These are phyloP conservation scores for Arthrobotrys megalospora DNA, from an alignment of 2,329 filamentous ascomycete genomes.

Conservation along the genomic window DNA sequence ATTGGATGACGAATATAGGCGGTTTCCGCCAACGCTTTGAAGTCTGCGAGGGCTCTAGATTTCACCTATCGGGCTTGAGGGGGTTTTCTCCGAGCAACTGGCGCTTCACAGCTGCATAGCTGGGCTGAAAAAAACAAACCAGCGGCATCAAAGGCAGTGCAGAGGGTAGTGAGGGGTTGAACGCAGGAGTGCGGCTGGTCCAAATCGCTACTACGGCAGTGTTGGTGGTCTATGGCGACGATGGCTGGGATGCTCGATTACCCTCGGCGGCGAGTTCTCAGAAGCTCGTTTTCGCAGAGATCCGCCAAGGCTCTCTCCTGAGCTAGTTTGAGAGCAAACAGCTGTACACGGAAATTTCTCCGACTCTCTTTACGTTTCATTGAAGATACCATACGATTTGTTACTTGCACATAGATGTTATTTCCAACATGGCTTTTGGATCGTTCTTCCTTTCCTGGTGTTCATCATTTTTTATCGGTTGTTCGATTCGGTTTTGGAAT, in stretches of 20 bases:
- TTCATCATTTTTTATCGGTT: background rate
- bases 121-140: background rate
- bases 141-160: constrained; percentile 14
- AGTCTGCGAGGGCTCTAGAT: constrained; percentile 5
- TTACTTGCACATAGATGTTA: constrained; percentile 4
- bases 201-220: background rate
- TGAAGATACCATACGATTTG: constrained; percentile 9
- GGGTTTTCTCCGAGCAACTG: constrained; percentile 2
- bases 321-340: constrained; percentile 25
- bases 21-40: constrained; percentile 57
- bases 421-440: background rate
- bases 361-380: background rate
- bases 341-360: constrained; percentile 2
- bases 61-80: constrained; percentile 28
- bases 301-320: constrained; percentile 20
- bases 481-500: background rate
- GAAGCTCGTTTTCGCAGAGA: constrained; percentile 2
- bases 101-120: constrained; percentile 3
- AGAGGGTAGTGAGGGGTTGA: constrained; percentile 15
- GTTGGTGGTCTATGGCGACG: background rate
- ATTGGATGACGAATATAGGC: constrained; percentile 43
- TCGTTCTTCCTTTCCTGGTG: background rate
- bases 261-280: background rate
- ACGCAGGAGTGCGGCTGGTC: constrained; percentile 13
- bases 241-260: background rate